Conservation (phyloP, 306 rosid species). For the Sicyos edulis region DNA sequence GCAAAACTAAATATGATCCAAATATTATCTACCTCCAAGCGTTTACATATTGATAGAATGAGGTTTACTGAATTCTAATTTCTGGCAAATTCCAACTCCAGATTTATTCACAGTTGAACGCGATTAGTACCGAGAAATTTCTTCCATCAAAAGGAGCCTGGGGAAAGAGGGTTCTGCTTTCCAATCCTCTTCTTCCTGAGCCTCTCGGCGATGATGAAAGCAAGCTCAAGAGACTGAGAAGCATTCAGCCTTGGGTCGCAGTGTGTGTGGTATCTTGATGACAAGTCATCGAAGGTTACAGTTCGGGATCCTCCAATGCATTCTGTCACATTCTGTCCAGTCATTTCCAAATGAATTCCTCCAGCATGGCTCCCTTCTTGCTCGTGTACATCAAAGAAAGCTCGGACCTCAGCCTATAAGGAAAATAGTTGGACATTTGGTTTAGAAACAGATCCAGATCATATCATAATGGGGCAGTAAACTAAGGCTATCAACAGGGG, state of each 20-base stretch:
- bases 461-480: no score
- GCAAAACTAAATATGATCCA: slow-evolving; percentile 14
- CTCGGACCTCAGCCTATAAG: slow-evolving; percentile 61
- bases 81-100: slow-evolving; percentile 6
- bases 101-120: background rate
- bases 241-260: slow-evolving; percentile 74
- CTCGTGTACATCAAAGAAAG: slow-evolving; percentile 75
- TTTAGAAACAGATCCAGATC: background rate
- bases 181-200: slow-evolving; percentile 66
- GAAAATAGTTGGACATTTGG: background rate
- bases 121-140: background rate
- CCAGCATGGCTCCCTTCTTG: slow-evolving; percentile 80
- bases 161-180: slow-evolving; percentile 32
- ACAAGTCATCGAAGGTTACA: slow-evolving; percentile 64
- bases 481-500: no score
- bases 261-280: slow-evolving; percentile 71
- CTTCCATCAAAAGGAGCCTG: slow-evolving; percentile 10
- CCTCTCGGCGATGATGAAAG: slow-evolving; percentile 62
- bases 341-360: slow-evolving; percentile 69
- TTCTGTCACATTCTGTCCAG: slow-evolving; percentile 74
- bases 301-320: slow-evolving; percentile 74
- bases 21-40: background rate
- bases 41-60: background rate
- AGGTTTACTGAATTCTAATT: slow-evolving; percentile 2
- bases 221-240: slow-evolving; percentile 68